Percentiles rank a stretch among this genome's conserved stretches.
Evolutionary conservation across 768 basidiomycete species (phyloP).

Genomic region (Tylopilus rubrobrunneus): DNA sequence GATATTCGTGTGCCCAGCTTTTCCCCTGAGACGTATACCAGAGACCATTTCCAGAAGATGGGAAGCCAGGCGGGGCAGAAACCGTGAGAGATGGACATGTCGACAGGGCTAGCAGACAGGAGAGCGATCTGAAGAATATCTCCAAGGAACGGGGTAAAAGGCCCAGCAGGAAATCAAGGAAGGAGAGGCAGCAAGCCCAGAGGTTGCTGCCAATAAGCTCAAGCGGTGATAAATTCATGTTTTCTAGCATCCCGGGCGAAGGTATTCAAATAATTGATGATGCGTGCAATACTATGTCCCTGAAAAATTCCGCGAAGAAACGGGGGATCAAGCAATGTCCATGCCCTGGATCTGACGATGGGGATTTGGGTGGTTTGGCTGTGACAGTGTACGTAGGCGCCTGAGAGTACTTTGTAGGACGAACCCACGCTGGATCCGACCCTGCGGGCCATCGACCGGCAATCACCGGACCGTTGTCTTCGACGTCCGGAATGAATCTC

Average conservation of each 20-base stretch:
- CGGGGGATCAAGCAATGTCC: background rate
- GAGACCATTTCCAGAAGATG: constrained; percentile 67
- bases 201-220: constrained; percentile 15
- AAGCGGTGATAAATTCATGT: constrained; percentile 22
- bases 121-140: constrained; percentile 16
- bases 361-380: background rate
- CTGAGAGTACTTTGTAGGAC: background rate
- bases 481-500: no score
- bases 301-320: background rate
- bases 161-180: constrained; percentile 11
- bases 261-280: background rate
- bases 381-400: background rate
- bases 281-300: background rate
- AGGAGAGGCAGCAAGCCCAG: constrained; percentile 14
- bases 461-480: no score
- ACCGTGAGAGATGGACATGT: constrained; percentile 16
- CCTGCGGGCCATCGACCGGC: no score
- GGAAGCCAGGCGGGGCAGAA: constrained; percentile 47
- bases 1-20: constrained; percentile 55
- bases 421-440: no score
- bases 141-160: constrained; percentile 18
- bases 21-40: constrained; percentile 59
- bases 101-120: constrained; percentile 18
- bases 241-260: background rate
- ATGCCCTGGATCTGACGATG: background rate